phyloP scores from a whole-genome alignment of 2,329 filamentous ascomycete species.

The Periconia macrospinosa region DNA sequence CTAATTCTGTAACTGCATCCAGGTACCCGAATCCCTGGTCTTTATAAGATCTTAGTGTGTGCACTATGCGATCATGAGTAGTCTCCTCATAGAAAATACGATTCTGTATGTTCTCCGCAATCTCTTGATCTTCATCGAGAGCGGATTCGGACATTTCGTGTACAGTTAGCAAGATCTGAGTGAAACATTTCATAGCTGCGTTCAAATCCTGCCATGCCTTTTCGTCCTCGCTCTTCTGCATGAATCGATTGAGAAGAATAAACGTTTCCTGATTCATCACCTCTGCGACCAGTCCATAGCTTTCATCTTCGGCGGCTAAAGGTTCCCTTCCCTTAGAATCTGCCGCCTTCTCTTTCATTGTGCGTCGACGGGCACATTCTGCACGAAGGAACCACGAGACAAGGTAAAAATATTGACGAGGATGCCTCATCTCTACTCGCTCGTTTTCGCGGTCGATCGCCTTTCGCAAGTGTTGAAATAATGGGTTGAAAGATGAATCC shows the following conservation, averaged over 20 bases:
- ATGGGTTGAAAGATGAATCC: conserved; percentile 91
- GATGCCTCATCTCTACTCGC: conserved; percentile 75
- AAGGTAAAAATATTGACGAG: conserved; percentile 87
- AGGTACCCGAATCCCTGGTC: conserved; percentile 93
- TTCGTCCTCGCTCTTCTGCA: conserved; percentile 76
- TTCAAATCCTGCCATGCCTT: conserved; percentile 88
- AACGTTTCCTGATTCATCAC: conserved; percentile 96
- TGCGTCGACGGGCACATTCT: conserved; percentile 70
- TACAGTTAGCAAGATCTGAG: conserved; percentile 87
- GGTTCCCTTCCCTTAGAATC: conserved; percentile 45
- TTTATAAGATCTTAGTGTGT: conserved; percentile 82
- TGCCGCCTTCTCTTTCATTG: conserved; percentile 55
- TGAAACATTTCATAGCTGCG: conserved; percentile 90
- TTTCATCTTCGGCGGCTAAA: conserved; percentile 61
- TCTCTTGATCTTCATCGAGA: conserved; percentile 93
- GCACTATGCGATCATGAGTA: conserved; percentile 84
- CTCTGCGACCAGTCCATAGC: conserved; percentile 82
- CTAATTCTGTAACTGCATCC: conserved; percentile 86
- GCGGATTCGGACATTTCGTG: conserved; percentile 87
- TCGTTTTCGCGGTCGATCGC: conserved; percentile 88
- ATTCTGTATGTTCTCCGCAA: conserved; percentile 94
- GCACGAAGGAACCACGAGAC: conserved; percentile 91
- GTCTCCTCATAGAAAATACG: conserved; percentile 98
- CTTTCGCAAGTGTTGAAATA: conserved; percentile 80
- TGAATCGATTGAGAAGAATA: conserved; percentile 79